Conservation (phyloP, 176 grass and related monocot genomes). For the Triticum aestivum region IWGSC_CS_RefSeq_v2.1 NC_057795.1:488345561-488346060, state of each 20-base stretch:
- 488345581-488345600: no score
- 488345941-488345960: constrained; percentile 5
- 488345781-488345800: neutral
- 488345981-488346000: neutral
- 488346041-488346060: constrained; percentile 13
- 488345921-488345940: neutral
- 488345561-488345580: no score
- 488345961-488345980: neutral
- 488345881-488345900: neutral
- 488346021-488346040: neutral
- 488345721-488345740: neutral
- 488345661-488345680: constrained; percentile 82
- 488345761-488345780: neutral
- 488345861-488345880: neutral
- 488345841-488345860: neutral
- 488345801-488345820: constrained; percentile 5
- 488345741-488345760: neutral
- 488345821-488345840: neutral
- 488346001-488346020: neutral
- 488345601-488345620: neutral
- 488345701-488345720: constrained; percentile 82
- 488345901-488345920: neutral
- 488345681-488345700: constrained; percentile 78
- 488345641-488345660: constrained; percentile 1
- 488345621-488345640: neutral